Evolutionary conservation across 1,284 basidiomycete genomes (phyloP).

Genomic region (Wallemia mellicola): DNA sequence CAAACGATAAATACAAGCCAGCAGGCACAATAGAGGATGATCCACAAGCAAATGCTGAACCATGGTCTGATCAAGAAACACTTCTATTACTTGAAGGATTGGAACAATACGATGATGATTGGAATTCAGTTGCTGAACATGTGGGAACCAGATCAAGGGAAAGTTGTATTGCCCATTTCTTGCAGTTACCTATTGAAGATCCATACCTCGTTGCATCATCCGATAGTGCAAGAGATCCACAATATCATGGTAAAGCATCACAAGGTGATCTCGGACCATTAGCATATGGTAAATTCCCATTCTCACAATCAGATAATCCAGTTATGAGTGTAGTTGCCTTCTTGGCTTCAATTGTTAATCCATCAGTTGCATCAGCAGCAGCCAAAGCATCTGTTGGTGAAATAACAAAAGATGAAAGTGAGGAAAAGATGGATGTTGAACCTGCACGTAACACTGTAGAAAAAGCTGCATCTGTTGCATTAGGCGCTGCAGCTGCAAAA

Average conservation of each 20-base stretch:
- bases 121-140: constrained; percentile 70
- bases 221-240: constrained; percentile 6
- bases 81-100: constrained; percentile 69
- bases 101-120: constrained; percentile 96
- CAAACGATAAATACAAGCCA: constrained; percentile 23
- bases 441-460: constrained; percentile 45
- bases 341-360: constrained; percentile 68
- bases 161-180: constrained; percentile 82
- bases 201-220: constrained; percentile 28
- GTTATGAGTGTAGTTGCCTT: constrained; percentile 97
- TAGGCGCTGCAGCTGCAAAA: constrained; percentile 66
- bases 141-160: constrained; percentile 71
- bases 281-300: constrained; percentile 50
- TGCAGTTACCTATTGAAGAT: constrained; percentile 90
- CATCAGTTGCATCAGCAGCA: constrained; percentile 70
- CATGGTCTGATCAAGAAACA: constrained; percentile 79
- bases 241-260: constrained; percentile 16
- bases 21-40: constrained; percentile 19
- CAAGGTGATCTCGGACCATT: constrained; percentile 39
- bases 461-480: constrained; percentile 49
- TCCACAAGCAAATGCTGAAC: constrained; percentile 23
- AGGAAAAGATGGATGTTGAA: constrained; percentile 7
- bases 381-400: constrained; percentile 59
- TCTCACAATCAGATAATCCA: constrained; percentile 83
- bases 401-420: constrained; percentile 21